A percentile compares a stretch with the other conserved stretches of the same genome.
These are phyloP conservation scores for Zygoascus ofunaensis DNA, from an alignment of 805 yeast genomes.

Conservation along the genomic window DNA sequence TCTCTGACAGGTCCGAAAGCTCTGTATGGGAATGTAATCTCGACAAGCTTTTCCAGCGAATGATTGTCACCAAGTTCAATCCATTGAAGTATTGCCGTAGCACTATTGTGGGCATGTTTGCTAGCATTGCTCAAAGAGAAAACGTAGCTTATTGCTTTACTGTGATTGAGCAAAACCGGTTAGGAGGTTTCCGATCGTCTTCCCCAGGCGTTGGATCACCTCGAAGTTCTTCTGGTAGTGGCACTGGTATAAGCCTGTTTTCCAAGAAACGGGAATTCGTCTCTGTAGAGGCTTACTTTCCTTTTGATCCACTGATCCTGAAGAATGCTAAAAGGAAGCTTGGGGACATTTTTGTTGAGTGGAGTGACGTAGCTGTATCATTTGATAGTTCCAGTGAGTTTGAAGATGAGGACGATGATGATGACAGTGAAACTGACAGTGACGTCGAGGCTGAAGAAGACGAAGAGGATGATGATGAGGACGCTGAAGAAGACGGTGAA, in stretches of 20 bases:
- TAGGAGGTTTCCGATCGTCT: slow-evolving; percentile 35
- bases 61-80: slow-evolving; percentile 79
- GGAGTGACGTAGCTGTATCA: slow-evolving; percentile 66
- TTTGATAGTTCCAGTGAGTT: slow-evolving; percentile 38
- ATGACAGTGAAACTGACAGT: slow-evolving; percentile 25
- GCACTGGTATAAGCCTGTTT: slow-evolving; percentile 7
- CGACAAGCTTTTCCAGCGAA: slow-evolving; percentile 79
- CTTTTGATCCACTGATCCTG: slow-evolving; percentile 84
- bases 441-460: slow-evolving; percentile 20
- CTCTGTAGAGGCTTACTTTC: slow-evolving; percentile 90
- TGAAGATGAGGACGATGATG: slow-evolving; percentile 31
- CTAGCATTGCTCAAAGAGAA: slow-evolving; percentile 80
- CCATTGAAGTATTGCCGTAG: slow-evolving; percentile 91
- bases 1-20: slow-evolving; percentile 20
- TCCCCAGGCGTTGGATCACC: background rate
- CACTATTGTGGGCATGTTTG: slow-evolving; percentile 87
- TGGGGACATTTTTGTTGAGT: slow-evolving; percentile 57
- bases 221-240: slow-evolving; percentile 24
- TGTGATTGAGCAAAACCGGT: slow-evolving; percentile 80
- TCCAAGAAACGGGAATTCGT: slow-evolving; percentile 67
- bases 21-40: slow-evolving; percentile 64
- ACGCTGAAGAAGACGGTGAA: no score
- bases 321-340: slow-evolving; percentile 50
- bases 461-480: slow-evolving; percentile 12
- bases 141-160: slow-evolving; percentile 90